These are phyloP conservation scores for Asterella californica DNA, from an alignment of 225 moss, liverwort and hornwort genomes.

Conservation along the genomic window DNA sequence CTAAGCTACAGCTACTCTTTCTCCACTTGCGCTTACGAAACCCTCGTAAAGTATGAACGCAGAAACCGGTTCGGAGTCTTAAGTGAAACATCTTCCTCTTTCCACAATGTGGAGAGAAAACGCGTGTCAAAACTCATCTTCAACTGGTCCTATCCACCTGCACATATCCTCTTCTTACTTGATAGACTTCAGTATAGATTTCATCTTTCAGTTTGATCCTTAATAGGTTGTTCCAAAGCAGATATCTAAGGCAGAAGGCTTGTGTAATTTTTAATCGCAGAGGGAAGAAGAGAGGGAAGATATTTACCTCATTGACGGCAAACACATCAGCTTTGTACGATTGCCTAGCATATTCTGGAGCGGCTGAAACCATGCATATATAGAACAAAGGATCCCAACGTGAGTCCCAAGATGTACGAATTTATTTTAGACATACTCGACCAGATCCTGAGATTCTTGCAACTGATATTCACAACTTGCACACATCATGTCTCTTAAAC, in stretches of 20 bases:
- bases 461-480: neutral
- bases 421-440: neutral
- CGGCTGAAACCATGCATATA: constrained; percentile 39
- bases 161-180: neutral
- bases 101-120: too few relatives aligned
- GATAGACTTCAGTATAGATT: neutral
- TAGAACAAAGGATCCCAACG: neutral
- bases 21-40: too few relatives aligned
- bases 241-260: neutral
- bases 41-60: too few relatives aligned
- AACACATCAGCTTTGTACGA: constrained; percentile 48
- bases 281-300: too few relatives aligned
- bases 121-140: neutral
- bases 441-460: neutral
- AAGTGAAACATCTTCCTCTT: too few relatives aligned
- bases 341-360: constrained; percentile 32
- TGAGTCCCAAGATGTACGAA: neutral
- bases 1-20: too few relatives aligned
- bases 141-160: neutral
- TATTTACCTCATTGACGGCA: constrained; percentile 43
- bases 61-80: too few relatives aligned
- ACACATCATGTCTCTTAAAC: neutral
- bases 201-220: neutral
- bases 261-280: neutral
- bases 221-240: neutral